Conservation (phyloP, 2,329 filamentous ascomycete genomes). For the Alternaria infectoria region DNA sequence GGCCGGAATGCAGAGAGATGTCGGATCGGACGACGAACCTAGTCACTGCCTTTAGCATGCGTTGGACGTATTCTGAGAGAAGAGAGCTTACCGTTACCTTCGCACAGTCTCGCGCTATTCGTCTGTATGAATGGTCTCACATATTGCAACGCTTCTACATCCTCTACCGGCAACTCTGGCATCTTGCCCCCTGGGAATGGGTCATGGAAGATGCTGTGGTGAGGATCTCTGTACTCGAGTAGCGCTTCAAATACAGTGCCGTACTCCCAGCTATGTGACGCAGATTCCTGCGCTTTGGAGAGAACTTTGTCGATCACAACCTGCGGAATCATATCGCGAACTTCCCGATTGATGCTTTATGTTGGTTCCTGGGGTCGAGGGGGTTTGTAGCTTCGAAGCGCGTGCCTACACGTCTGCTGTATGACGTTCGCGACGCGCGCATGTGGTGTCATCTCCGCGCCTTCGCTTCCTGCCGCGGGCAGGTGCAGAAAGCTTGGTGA, state of each 20-base stretch:
- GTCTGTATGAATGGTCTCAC: constrained; percentile 42
- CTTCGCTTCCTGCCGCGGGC: constrained; percentile 12
- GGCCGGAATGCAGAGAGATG: constrained; percentile 54
- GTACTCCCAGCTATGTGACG: constrained; percentile 52
- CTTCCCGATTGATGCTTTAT: not conserved
- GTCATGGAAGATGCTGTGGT: constrained; percentile 45
- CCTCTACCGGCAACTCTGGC: constrained; percentile 24
- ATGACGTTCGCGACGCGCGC: not conserved
- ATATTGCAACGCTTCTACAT: constrained; percentile 44
- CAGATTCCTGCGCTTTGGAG: constrained; percentile 36
- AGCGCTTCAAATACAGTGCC: constrained; percentile 51
- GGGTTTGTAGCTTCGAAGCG: not conserved
- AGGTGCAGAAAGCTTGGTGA: constrained; percentile 1
- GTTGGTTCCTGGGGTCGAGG: not conserved
- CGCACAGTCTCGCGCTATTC: constrained; percentile 38
- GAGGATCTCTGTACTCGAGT: constrained; percentile 48
- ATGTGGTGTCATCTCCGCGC: not conserved
- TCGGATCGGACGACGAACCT: constrained; percentile 52
- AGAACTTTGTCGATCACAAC: constrained; percentile 45
- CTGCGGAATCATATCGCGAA: constrained; percentile 58
- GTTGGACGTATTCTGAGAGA: not conserved
- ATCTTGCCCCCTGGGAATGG: constrained; percentile 46
- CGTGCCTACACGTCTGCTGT: not conserved
- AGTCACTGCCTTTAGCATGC: not conserved
- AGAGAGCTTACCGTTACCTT: constrained; percentile 38